phyloP scores from a whole-genome alignment of 768 basidiomycete species.

The Hericium alpestre region DNA sequence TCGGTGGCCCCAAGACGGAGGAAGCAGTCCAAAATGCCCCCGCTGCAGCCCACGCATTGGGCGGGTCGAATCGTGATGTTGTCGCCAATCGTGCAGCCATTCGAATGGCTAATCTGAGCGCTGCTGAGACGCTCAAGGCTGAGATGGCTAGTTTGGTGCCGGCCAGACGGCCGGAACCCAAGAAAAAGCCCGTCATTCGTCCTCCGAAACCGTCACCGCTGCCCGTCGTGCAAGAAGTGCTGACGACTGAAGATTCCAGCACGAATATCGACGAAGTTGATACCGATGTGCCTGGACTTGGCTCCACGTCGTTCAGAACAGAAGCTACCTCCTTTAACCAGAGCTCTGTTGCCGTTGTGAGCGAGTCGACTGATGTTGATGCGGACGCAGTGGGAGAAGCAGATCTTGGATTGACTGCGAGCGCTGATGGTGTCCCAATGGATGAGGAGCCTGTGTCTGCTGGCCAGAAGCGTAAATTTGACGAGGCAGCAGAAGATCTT shows the following conservation, averaged over 20 bases:
- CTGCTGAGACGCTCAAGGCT: constrained; percentile 87
- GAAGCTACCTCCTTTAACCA: neutral
- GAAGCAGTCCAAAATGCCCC: constrained; percentile 50
- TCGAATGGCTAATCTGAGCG: constrained; percentile 93
- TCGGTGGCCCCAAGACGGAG: constrained; percentile 51
- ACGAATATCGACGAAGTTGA: constrained; percentile 8
- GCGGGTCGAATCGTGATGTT: constrained; percentile 81
- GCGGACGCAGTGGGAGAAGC: constrained; percentile 20
- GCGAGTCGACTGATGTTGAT: constrained; percentile 38
- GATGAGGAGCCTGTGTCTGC: neutral
- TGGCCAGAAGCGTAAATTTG: constrained; percentile 35
- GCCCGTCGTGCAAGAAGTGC: constrained; percentile 14
- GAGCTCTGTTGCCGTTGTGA: constrained; percentile 22
- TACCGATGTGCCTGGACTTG: constrained; percentile 29
- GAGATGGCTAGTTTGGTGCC: constrained; percentile 57
- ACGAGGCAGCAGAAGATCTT: constrained; percentile 32
- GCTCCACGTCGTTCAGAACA: constrained; percentile 10
- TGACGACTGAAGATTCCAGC: constrained; percentile 4
- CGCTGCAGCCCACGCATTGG: constrained; percentile 61
- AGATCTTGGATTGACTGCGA: constrained; percentile 8
- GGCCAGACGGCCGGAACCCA: constrained; percentile 21
- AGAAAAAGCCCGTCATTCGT: constrained; percentile 14
- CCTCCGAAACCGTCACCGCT: constrained; percentile 5
- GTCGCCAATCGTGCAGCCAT: constrained; percentile 85
- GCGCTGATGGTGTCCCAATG: neutral